phyloP scores from a whole-genome alignment of 1,284 basidiomycete species.

The Boletus putidus region DNA sequence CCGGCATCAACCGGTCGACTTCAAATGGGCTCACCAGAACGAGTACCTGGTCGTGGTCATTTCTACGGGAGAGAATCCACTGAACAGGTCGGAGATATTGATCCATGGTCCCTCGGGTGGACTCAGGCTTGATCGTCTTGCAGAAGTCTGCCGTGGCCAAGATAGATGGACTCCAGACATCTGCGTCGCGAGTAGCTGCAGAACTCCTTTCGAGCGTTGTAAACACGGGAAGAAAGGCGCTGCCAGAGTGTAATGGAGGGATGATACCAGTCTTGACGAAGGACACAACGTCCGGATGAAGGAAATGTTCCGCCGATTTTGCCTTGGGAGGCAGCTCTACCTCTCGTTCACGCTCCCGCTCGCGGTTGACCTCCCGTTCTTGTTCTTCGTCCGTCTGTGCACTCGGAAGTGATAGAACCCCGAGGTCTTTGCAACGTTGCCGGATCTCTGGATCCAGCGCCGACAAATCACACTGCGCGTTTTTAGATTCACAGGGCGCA shows the following conservation, averaged over 20 bases:
- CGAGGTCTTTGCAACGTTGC: not conserved
- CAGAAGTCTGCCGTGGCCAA: not conserved
- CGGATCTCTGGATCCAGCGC: not conserved
- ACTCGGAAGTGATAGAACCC: too few relatives aligned
- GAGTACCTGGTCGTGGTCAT: conserved; percentile 14
- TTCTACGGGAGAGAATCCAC: conserved; percentile 40
- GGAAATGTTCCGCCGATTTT: too few relatives aligned
- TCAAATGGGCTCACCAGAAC: conserved; percentile 48
- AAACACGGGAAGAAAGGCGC: too few relatives aligned
- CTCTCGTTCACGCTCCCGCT: too few relatives aligned
- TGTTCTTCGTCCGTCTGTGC: too few relatives aligned
- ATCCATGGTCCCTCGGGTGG: not conserved
- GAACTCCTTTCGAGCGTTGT: too few relatives aligned
- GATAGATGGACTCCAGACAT: conserved; percentile 12
- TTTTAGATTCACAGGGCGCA: not conserved
- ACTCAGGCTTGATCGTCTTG: not conserved
- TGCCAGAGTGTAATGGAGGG: too few relatives aligned
- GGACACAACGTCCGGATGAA: too few relatives aligned
- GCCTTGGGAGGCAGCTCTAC: too few relatives aligned
- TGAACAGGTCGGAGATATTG: conserved; percentile 45
- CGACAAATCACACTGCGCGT: too few relatives aligned
- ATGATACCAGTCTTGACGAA: too few relatives aligned
- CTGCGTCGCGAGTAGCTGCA: not conserved
- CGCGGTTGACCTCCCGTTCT: too few relatives aligned
- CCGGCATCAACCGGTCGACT: conserved; percentile 41